phyloP scores from a whole-genome alignment of 2,329 filamentous ascomycete genomes.

The Colletotrichum tanaceti region DNA sequence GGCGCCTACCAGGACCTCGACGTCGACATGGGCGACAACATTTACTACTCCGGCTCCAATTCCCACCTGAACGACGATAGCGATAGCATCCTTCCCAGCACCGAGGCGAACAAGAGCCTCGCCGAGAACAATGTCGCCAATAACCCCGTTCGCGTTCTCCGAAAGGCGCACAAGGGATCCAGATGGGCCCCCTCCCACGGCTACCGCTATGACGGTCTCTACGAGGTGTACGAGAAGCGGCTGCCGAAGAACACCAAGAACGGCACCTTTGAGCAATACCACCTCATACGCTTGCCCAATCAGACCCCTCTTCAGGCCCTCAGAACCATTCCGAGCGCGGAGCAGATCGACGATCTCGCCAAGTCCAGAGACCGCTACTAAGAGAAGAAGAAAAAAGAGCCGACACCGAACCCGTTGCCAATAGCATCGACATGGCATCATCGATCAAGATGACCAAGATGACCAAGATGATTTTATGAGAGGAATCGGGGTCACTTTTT shows the following conservation, averaged over 20 bases:
- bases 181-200: constrained; percentile 40
- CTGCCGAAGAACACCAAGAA: constrained; percentile 38
- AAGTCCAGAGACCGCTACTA: constrained; percentile 42
- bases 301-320: constrained; percentile 6
- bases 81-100: background rate
- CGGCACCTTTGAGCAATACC: constrained; percentile 40
- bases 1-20: constrained; percentile 46
- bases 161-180: constrained; percentile 40
- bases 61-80: constrained; percentile 41
- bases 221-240: constrained; percentile 28
- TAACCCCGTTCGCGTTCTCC: constrained; percentile 47
- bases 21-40: constrained; percentile 43
- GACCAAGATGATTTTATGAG: background rate
- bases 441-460: background rate
- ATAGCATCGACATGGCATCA: background rate
- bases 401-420: background rate
- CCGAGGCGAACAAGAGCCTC: constrained; percentile 42
- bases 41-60: constrained; percentile 47
- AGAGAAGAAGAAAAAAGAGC: background rate
- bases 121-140: constrained; percentile 37
- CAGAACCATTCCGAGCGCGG: background rate
- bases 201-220: constrained; percentile 53
- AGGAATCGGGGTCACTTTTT: background rate
- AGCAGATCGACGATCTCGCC: constrained; percentile 39
- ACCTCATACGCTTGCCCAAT: background rate